Percentiles rank a stretch among this genome's conserved stretches.
phyloP scores from a whole-genome alignment of 257 asterid genomes.

The Eucommia ulmoides region DNA sequence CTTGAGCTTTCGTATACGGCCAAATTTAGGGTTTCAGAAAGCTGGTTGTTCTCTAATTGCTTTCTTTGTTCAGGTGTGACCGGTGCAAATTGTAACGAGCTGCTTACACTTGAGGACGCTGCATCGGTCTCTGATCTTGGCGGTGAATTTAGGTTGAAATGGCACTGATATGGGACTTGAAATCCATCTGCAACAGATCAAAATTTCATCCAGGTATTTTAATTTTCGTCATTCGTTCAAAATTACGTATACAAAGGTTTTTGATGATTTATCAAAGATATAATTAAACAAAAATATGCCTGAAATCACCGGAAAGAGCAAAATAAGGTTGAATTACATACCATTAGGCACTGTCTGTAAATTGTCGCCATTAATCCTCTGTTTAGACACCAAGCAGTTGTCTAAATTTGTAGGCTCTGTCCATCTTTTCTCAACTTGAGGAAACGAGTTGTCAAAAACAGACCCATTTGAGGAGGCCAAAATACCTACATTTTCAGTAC shows the following conservation, averaged over 20 bases:
- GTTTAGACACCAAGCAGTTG: conserved; percentile 13
- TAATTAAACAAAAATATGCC: not conserved
- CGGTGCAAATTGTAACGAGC: conserved; percentile 34
- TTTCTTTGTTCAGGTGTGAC: conserved; percentile 46
- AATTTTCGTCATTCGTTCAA: too few species aligned
- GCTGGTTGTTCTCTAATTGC: conserved; percentile 25
- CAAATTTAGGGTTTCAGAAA: conserved; percentile 19
- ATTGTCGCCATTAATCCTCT: conserved; percentile 21
- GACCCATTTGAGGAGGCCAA: conserved; percentile 9
- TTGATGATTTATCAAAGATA: too few species aligned
- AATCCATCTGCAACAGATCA: conserved; percentile 35
- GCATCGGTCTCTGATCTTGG: conserved; percentile 24
- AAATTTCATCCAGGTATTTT: too few species aligned
- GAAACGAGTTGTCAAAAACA: conserved; percentile 14
- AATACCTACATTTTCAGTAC: conserved; percentile 13
- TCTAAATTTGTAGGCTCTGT: conserved; percentile 13
- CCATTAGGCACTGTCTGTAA: conserved; percentile 25
- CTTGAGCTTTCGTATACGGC: conserved; percentile 16
- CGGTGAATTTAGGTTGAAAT: conserved; percentile 22
- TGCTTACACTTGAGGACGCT: conserved; percentile 20
- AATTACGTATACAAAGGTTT: too few species aligned
- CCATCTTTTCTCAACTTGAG: conserved; percentile 21
- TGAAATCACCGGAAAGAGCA: conserved; percentile 1
- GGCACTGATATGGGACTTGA: conserved; percentile 18
- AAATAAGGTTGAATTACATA: conserved; percentile 17